Evolutionary conservation across 345 rosid genomes (phyloP).

Genomic region (Eucalyptus regnans): DNA sequence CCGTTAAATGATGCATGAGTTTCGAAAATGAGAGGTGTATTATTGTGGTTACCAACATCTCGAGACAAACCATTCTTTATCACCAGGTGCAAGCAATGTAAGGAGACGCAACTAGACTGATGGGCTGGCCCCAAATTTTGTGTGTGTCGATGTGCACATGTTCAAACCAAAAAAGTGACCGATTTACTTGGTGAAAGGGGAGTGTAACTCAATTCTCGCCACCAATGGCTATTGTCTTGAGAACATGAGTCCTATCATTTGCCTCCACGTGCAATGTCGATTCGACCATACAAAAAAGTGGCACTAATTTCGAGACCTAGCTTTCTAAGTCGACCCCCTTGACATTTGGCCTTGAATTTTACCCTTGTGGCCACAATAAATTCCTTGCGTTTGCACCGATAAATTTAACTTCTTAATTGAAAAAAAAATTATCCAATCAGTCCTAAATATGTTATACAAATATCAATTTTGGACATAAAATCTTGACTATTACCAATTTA

Average conservation of each 20-base stretch:
- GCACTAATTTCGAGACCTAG: background rate
- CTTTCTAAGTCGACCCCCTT: background rate
- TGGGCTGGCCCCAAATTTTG: background rate
- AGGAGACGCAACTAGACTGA: background rate
- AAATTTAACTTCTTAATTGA: background rate
- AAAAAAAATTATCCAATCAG: background rate
- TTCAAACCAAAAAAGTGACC: background rate
- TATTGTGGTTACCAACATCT: background rate
- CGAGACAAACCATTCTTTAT: background rate
- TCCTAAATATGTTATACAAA: background rate
- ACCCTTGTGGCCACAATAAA: background rate
- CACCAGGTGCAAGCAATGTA: background rate
- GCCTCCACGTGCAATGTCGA: background rate
- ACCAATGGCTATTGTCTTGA: too few relatives aligned
- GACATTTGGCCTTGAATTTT: background rate
- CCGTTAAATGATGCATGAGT: background rate
- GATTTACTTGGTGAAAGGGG: background rate
- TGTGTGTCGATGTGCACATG: background rate
- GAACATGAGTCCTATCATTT: background rate
- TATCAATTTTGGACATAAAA: background rate
- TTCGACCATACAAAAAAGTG: background rate
- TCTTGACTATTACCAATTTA: background rate
- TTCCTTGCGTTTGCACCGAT: accelerated
- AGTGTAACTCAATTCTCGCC: background rate
- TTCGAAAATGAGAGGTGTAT: background rate